Evolutionary conservation across 441 rosid genomes (phyloP).

Genomic region (Breynia disticha): DNA sequence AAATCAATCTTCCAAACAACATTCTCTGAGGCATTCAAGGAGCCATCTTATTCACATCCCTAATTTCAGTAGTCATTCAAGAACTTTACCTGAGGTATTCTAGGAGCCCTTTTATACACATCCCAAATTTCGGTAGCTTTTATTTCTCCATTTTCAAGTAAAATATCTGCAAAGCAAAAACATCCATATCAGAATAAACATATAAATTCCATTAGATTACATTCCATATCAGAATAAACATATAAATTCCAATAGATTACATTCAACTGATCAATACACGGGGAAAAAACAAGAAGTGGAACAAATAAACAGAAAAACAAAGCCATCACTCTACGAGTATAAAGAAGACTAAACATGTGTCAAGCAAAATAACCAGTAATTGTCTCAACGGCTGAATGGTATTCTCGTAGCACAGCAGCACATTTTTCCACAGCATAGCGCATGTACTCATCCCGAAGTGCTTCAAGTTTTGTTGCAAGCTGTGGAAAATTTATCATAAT

Average conservation of each 20-base stretch:
- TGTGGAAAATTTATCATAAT: constrained; percentile 20
- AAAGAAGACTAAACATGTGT: not conserved
- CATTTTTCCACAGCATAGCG: constrained; percentile 77
- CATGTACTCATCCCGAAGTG: constrained; percentile 87
- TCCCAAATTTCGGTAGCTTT: constrained; percentile 85
- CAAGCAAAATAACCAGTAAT: constrained; percentile 54
- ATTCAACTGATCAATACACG: no score
- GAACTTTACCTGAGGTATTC: constrained; percentile 61
- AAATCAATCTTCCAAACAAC: no score
- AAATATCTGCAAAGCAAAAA: constrained; percentile 48
- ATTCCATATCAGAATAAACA: not conserved
- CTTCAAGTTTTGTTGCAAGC: constrained; percentile 94
- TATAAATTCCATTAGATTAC: not conserved
- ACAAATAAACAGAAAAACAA: not conserved
- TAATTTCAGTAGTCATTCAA: constrained; percentile 38
- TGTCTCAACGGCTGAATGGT: constrained; percentile 80
- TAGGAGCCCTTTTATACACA: constrained; percentile 57
- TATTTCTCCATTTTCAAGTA: constrained; percentile 71
- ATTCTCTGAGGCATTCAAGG: constrained; percentile 17
- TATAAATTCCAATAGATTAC: not conserved
- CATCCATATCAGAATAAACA: constrained; percentile 2
- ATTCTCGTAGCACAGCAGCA: constrained; percentile 65
- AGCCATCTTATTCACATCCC: constrained; percentile 62
- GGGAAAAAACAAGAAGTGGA: not conserved
- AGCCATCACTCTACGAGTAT: not conserved